Evolutionary conservation across 2,329 filamentous ascomycete species (phyloP).

Genomic region (Botryotinia narcissicola): DNA sequence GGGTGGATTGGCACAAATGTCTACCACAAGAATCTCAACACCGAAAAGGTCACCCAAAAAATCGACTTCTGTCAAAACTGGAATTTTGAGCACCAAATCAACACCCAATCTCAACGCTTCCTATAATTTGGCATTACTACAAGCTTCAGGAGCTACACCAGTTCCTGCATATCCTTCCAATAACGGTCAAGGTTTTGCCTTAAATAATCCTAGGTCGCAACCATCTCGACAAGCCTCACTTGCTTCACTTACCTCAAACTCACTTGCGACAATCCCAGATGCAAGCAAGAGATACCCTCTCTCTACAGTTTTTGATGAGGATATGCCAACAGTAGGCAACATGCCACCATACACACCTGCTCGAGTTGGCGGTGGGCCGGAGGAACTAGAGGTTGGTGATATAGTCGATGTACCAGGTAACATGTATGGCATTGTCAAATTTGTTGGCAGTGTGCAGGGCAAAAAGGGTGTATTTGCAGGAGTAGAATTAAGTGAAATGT

Average conservation of each 20-base stretch:
- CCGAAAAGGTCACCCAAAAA: slow-evolving; percentile 18
- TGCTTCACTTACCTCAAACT: slow-evolving; percentile 63
- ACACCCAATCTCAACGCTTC: slow-evolving; percentile 55
- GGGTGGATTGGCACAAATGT: slow-evolving; percentile 10
- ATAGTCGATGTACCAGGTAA: slow-evolving; percentile 87
- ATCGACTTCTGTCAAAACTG: slow-evolving; percentile 10
- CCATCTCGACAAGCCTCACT: slow-evolving; percentile 65
- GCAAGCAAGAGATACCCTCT: slow-evolving; percentile 62
- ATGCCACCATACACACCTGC: slow-evolving; percentile 57
- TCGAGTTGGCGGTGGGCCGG: slow-evolving; percentile 45
- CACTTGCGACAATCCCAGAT: slow-evolving; percentile 65
- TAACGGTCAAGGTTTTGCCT: slow-evolving; percentile 10
- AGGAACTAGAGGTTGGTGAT: slow-evolving; percentile 72
- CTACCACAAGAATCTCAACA: slow-evolving; percentile 5
- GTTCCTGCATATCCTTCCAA: not conserved
- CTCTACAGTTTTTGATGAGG: slow-evolving; percentile 52
- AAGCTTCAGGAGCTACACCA: slow-evolving; percentile 17
- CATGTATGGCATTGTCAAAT: slow-evolving; percentile 88
- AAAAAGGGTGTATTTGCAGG: slow-evolving; percentile 92
- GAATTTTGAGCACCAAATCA: slow-evolving; percentile 47
- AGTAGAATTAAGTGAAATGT: slow-evolving; percentile 81
- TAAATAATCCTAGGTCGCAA: slow-evolving; percentile 9
- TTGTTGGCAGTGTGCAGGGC: slow-evolving; percentile 80
- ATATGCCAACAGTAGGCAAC: slow-evolving; percentile 41
- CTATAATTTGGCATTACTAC: slow-evolving; percentile 26